phyloP scores from a whole-genome alignment of 2,329 filamentous ascomycete genomes.

The Aaosphaeria arxii region DNA sequence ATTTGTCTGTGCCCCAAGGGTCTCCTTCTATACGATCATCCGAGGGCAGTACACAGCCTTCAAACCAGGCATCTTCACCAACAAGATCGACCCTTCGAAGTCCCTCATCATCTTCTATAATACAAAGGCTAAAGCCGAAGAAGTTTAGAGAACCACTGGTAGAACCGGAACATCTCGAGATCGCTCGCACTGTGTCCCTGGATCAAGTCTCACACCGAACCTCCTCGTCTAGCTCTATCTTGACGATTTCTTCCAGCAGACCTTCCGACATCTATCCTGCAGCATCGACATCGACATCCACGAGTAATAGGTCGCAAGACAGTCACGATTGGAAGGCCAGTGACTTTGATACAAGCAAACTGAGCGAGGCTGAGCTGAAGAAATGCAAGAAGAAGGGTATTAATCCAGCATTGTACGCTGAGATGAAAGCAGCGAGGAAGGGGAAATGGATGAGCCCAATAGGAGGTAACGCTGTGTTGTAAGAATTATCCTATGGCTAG shows the following conservation, averaged over 20 bases:
- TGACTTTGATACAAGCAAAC: constrained; percentile 35
- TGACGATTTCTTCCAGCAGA: constrained; percentile 17
- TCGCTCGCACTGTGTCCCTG: constrained; percentile 31
- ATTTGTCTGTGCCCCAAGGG: not conserved
- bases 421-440: constrained; percentile 46
- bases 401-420: constrained; percentile 45
- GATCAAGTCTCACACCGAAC: constrained; percentile 31
- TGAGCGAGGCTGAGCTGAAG: constrained; percentile 41
- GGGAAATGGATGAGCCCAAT: constrained; percentile 37
- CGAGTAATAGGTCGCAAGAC: constrained; percentile 8
- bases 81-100: not conserved
- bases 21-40: not conserved
- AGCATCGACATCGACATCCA: constrained; percentile 4
- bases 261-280: constrained; percentile 10
- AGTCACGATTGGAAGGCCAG: constrained; percentile 40
- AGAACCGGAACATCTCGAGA: constrained; percentile 17
- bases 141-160: constrained; percentile 10
- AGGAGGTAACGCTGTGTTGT: constrained; percentile 32
- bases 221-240: constrained; percentile 18
- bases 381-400: constrained; percentile 48
- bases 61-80: not conserved
- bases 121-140: constrained; percentile 10
- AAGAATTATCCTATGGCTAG: not conserved
- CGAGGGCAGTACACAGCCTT: not conserved
- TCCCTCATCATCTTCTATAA: constrained; percentile 13